These are phyloP conservation scores for Corchorus capsularis DNA, from an alignment of 345 rosid genomes.

Conservation along the genomic window DNA sequence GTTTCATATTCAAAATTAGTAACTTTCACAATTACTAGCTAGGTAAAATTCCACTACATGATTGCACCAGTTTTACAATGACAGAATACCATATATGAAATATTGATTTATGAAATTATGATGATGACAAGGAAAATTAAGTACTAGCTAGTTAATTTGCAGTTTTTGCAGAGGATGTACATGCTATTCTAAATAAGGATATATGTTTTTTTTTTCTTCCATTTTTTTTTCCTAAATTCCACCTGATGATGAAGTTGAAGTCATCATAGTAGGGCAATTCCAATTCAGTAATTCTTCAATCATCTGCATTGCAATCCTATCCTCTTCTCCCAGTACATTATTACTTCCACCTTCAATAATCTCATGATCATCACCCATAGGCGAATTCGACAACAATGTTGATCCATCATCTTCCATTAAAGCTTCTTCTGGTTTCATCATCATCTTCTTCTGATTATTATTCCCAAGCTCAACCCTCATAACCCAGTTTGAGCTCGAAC, in stretches of 20 bases:
- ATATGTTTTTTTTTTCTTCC: neutral
- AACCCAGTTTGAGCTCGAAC: slow-evolving; percentile 62
- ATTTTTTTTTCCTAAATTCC: neutral
- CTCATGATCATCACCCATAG: slow-evolving; percentile 12
- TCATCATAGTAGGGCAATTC: slow-evolving; percentile 39
- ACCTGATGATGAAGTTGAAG: slow-evolving; percentile 4
- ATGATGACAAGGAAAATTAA: neutral
- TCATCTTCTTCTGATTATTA: slow-evolving; percentile 12
- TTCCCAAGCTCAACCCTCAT: slow-evolving; percentile 65
- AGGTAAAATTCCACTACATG: slow-evolving; percentile 7
- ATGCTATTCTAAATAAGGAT: slow-evolving; percentile 3
- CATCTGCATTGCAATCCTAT: slow-evolving; percentile 68
- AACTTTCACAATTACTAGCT: neutral
- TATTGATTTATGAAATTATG: neutral
- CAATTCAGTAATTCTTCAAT: slow-evolving; percentile 70
- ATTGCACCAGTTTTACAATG: neutral
- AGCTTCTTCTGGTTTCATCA: neutral
- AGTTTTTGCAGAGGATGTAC: slow-evolving; percentile 1
- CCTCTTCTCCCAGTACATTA: slow-evolving; percentile 47
- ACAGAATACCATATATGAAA: neutral
- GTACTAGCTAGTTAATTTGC: neutral
- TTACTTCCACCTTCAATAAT: slow-evolving; percentile 14
- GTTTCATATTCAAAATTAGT: neutral
- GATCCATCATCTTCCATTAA: slow-evolving; percentile 21
- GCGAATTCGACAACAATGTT: slow-evolving; percentile 16